Evolutionary conservation across 2,329 filamentous ascomycete genomes (phyloP).

Genomic region (Plectosphaerella plurivora): DNA sequence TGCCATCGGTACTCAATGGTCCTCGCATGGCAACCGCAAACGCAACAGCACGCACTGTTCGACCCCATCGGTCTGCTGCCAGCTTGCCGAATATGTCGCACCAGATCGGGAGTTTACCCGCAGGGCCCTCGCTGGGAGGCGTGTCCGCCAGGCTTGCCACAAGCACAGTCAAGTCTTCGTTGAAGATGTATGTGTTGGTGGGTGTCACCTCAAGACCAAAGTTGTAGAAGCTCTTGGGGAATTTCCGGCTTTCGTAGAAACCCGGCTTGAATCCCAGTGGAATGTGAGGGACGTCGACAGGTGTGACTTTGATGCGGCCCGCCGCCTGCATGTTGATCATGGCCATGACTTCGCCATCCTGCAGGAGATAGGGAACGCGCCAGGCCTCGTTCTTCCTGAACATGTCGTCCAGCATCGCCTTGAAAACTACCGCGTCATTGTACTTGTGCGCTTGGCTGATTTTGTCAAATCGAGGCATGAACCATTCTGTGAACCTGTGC

Average conservation of each 20-base stretch:
- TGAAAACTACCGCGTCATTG: conserved; percentile 54
- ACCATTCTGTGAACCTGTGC: conserved; percentile 58
- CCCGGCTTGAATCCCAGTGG: conserved; percentile 68
- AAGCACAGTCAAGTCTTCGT: conserved; percentile 43
- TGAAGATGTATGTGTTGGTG: conserved; percentile 53
- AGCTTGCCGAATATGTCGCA: conserved; percentile 61
- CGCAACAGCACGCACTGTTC: conserved; percentile 57
- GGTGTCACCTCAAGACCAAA: conserved; percentile 59
- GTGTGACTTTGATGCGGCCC: conserved; percentile 49
- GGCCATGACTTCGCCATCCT: conserved; percentile 63
- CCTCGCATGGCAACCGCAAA: conserved; percentile 61
- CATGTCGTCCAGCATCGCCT: conserved; percentile 51
- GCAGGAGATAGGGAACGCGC: conserved; percentile 50
- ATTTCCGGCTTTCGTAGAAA: conserved; percentile 66
- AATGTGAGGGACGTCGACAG: conserved; percentile 53
- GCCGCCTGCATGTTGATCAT: conserved; percentile 60
- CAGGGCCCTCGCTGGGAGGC: conserved; percentile 36
- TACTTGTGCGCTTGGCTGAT: conserved; percentile 50
- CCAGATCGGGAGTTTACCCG: conserved; percentile 63
- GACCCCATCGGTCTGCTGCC: conserved; percentile 58
- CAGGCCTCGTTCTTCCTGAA: conserved; percentile 42
- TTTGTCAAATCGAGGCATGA: conserved; percentile 53
- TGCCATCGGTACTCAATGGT: conserved; percentile 45
- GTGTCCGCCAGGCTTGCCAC: conserved; percentile 26
- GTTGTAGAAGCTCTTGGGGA: conserved; percentile 60